Evolutionary conservation across 148 eudicot genomes (phyloP), one percentile per base, ranked within the genome.

Genomic region (Rhododendron molle): DNA sequence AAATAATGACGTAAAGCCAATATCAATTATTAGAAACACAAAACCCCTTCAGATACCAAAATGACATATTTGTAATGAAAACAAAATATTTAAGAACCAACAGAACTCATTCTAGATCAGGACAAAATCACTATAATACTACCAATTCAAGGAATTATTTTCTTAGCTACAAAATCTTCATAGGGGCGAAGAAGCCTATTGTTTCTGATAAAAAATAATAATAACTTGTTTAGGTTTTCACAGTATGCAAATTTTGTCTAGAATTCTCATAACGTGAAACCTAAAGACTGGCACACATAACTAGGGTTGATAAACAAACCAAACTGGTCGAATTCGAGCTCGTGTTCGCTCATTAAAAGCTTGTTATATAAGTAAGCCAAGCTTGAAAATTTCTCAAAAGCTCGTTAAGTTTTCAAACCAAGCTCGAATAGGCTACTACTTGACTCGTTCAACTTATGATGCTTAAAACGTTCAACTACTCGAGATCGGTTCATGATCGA

Each of bases 1-100:
- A 84, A 84, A 67, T 49, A 21, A 89, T 49, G 85, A 78, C 28
- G 69, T 56, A 78, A 72, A 54, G 58, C 81, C 47, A 78, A 69
- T 71, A 50, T 76, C 76, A 85, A 85, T 15, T n/a, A 21, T 26
- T 44, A 28, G 28, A 83, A 71, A 60, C 30, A 21, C 5, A 16
- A 60, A 34, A 65, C 26, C 30, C 54, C 65, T 26, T 82, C 34
- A 26, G 38, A 77, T 18, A 67, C 12, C 32, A 52, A 28, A 47
- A 32, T 26, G 7, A 71, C n/a, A 26, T n/a, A 4, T 14, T 15
- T 2, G 30, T 67, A 83, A 7, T 1, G 46, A 54, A 32, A n/a
- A 20, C 0, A 36, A 26, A 81, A 10, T 11, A 10, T 21, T 18
- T 56, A 14, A 32, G 44, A 80, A 80, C 67, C 36, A 50, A 80